Conservation (phyloP, 352 stramenopile species). For the Pythium oligandrum region DNA sequence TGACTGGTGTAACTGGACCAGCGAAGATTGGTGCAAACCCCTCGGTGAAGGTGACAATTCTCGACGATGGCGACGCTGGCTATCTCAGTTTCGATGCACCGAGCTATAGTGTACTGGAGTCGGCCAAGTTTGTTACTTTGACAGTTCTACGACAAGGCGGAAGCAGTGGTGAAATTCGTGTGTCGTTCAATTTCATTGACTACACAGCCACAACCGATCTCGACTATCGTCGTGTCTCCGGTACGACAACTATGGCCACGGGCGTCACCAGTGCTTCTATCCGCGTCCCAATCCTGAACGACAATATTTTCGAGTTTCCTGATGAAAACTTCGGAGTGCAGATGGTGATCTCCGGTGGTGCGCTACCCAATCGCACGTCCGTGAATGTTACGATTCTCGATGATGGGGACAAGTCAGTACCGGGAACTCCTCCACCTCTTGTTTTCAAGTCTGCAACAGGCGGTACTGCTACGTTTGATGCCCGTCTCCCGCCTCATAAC, state of each 20-base stretch:
- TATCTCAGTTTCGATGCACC: conserved; percentile 37
- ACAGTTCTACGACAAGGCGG: conserved; percentile 43
- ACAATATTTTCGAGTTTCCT: conserved; percentile 43
- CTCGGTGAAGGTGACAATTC: conserved; percentile 32
- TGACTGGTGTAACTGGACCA: conserved; percentile 16
- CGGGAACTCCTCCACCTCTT: conserved; percentile 23
- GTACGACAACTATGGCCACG: no score
- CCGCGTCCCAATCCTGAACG: conserved; percentile 54
- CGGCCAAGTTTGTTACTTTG: conserved; percentile 21
- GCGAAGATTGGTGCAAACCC: conserved; percentile 36
- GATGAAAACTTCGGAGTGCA: conserved; percentile 43
- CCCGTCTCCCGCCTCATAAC: conserved; percentile 37
- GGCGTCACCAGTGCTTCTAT: no score
- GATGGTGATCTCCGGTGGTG: conserved; percentile 29
- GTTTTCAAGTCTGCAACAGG: conserved; percentile 25
- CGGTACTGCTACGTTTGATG: conserved; percentile 27
- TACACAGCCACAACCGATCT: conserved; percentile 32
- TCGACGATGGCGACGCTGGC: conserved; percentile 59
- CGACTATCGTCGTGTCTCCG: conserved; percentile 29
- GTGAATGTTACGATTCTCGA: conserved; percentile 43
- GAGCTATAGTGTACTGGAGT: conserved; percentile 30
- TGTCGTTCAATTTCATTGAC: conserved; percentile 33
- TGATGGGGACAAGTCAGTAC: conserved; percentile 39
- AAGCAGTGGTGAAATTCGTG: conserved; percentile 28
- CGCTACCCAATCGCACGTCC: conserved; percentile 3